A percentile compares a stretch with the other conserved stretches of the same genome.
These are phyloP conservation scores for Anastatica hierochuntica DNA, from an alignment of 345 rosid genomes.

Conservation along the genomic window DNA sequence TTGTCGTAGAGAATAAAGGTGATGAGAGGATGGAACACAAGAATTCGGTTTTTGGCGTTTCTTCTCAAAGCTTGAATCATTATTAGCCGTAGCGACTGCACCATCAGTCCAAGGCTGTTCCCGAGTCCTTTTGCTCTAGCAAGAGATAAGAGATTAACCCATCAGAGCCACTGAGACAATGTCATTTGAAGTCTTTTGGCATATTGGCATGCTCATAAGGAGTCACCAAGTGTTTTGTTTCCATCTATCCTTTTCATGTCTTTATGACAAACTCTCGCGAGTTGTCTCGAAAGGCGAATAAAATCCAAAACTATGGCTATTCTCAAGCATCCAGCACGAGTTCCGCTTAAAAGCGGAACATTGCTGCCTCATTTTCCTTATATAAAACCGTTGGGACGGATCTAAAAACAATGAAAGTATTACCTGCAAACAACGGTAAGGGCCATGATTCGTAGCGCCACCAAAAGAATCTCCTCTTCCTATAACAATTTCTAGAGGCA, in stretches of 20 bases:
- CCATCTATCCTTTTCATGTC: conserved; percentile 1
- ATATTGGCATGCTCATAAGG: conserved; percentile 13
- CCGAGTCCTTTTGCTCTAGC: conserved; percentile 38
- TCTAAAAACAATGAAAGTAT: conserved; percentile 8
- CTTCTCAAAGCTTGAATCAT: conserved; percentile 15
- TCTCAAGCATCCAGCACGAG: conserved; percentile 9
- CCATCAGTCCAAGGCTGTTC: conserved; percentile 10
- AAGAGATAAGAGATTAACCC: conserved; percentile 25
- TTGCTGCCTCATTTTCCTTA: not conserved
- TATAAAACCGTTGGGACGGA: not conserved
- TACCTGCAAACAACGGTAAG: conserved; percentile 79
- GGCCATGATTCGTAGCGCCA: conserved; percentile 78
- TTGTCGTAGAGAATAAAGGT: conserved; percentile 1
- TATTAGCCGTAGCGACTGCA: conserved; percentile 8
- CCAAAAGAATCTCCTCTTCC: conserved; percentile 91
- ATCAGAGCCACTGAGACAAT: conserved; percentile 21
- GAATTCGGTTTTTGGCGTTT: not conserved
- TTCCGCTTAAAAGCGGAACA: not conserved
- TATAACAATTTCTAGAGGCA: conserved; percentile 55
- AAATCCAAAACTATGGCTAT: not conserved
- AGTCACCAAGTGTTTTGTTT: conserved; percentile 2
- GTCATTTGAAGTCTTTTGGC: conserved; percentile 6
- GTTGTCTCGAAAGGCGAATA: not conserved
- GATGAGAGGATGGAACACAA: conserved; percentile 6
- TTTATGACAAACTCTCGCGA: conserved; percentile 7